Conservation (phyloP, 2,329 filamentous ascomycete species). For the Neonectria faginata region DNA sequence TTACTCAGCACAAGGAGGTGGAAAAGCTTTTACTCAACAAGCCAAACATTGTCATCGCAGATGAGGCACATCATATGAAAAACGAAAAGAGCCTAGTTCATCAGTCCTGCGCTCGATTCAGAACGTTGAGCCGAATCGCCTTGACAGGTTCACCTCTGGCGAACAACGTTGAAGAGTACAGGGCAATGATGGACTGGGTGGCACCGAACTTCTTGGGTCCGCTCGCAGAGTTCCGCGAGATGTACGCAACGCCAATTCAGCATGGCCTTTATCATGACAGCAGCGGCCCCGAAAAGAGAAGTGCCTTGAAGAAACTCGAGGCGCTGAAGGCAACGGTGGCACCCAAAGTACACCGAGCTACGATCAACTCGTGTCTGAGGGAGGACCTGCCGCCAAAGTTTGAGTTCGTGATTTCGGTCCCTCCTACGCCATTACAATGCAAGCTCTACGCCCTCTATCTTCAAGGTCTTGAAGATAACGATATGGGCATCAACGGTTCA, state of each 20-base stretch:
- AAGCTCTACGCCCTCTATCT: conserved; percentile 69
- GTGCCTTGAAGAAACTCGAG: conserved; percentile 73
- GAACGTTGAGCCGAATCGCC: conserved; percentile 79
- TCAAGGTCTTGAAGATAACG: conserved; percentile 28
- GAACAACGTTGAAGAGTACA: conserved; percentile 87
- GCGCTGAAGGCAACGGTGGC: conserved; percentile 78
- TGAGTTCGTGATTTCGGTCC: conserved; percentile 84
- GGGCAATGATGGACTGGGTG: conserved; percentile 89
- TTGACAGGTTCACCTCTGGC: conserved; percentile 88
- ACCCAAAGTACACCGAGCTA: conserved; percentile 82
- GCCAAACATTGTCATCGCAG: conserved; percentile 81
- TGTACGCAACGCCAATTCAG: conserved; percentile 80
- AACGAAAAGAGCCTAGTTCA: conserved; percentile 68
- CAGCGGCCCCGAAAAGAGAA: conserved; percentile 63
- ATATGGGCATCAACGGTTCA: background rate
- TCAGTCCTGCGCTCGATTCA: conserved; percentile 67
- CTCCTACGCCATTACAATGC: conserved; percentile 74
- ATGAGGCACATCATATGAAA: conserved; percentile 87
- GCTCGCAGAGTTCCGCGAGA: conserved; percentile 72
- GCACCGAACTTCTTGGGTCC: conserved; percentile 82
- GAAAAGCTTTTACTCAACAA: conserved; percentile 65
- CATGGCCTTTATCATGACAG: conserved; percentile 78
- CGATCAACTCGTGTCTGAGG: conserved; percentile 72
- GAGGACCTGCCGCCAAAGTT: conserved; percentile 78
- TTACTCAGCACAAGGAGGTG: conserved; percentile 48